Evolutionary conservation across 306 rosid genomes (phyloP), one percentile per base, ranked within the genome.

Genomic region (Gastrolobium villosum): DNA sequence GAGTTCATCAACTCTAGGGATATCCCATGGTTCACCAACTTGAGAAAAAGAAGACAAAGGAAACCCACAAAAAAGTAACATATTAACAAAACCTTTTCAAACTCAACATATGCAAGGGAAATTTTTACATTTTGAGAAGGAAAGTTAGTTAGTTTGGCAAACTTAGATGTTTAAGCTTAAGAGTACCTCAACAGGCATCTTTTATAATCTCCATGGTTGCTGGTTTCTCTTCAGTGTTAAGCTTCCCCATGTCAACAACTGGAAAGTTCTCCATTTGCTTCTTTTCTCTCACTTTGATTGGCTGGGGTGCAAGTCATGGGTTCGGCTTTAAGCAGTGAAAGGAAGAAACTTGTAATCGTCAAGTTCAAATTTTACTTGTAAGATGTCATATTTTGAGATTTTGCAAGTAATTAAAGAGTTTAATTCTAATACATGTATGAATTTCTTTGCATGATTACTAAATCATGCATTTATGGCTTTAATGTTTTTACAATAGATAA

Each of bases 21-120:
- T 79, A 92, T 89, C 71, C 96, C 96, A 82, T 92, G 97, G 82
- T 94, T 91, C 88, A 90, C 82, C 90, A 90, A 30, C 97, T 92
- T 41, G 6, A 48, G 0, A 26, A 36, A 14, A 1, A 31, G 5
- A 10, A 54, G 3, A 11, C 11, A 46, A 10, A 39, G 31, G 5
- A 54, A 32, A 55, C 6, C 36, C 14, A 36, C 32, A 72, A 41
- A 15, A 43, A 34, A 34, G 40, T 2, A 64, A 54, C 5, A 45
- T 36, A 72, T 46, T 5, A 79, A 44, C 20, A 70, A 50, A 55
- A 2, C n/a, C 14, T 41, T 52, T 45, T 65, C 71, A 56, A 30
- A 30, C 39, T 69, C 26, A 53, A 44, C 45, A 36, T 15, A 2
- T 71, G 39, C 8, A 73, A 13, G 26, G 32, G 20, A 49, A 10